Base-by-base conservation (phyloP, 139 green algal species). In the Picochlorum sp. region DNA sequence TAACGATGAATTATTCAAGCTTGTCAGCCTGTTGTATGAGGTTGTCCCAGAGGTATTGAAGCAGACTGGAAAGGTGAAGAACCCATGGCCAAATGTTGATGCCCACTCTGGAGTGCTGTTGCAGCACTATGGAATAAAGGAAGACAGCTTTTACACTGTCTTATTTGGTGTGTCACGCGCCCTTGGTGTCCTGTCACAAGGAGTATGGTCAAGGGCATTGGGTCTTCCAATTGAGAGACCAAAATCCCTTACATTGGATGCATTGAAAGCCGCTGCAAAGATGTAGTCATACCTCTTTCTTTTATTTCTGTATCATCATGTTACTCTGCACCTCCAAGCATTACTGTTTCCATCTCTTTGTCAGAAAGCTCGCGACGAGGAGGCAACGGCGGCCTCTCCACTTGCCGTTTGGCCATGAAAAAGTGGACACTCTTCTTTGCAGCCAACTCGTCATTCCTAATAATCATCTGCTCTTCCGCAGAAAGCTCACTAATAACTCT, bases 1-100 rank as follows among this genome's bases (percentile, higher is more conserved):
- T 4, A 73, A 98, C 64, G 78, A 98, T 75, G 75, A 83, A 3
- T 72, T 95, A 51, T 98, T 97, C 84, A 91, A 92, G 79, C 79
- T 97, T 58, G 87, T 95, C 24, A 77, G 70, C 49, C 55, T 84
- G 45, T 76, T 96, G 49, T 96, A 95, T 72, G 84, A 96, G 58
- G 88, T 98, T n/a, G 93, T 98, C 44, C 91, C 93, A 13, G 76
- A 79, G 41, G 84, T 97, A 45, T 86, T 98, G 30, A 66, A 65
- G 8, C 68, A 87, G 70, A 95, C 86, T 1, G 93, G 92, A 66
- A 97, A 98, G 81, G 91, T 96, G 50, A 94, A 96, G 78, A 98
- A 98, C 79, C 92, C 92, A 2, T 98, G 90, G 91, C 93, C 93
- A 20, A 98, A 98, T 71, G 93, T 98, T 38, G 93, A 98, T 66